Percentiles rank a stretch among this genome's conserved stretches.
These are phyloP conservation scores for Diaporthe helianthi DNA, from an alignment of 2,329 filamentous ascomycete species.

Conservation along the genomic window DNA sequence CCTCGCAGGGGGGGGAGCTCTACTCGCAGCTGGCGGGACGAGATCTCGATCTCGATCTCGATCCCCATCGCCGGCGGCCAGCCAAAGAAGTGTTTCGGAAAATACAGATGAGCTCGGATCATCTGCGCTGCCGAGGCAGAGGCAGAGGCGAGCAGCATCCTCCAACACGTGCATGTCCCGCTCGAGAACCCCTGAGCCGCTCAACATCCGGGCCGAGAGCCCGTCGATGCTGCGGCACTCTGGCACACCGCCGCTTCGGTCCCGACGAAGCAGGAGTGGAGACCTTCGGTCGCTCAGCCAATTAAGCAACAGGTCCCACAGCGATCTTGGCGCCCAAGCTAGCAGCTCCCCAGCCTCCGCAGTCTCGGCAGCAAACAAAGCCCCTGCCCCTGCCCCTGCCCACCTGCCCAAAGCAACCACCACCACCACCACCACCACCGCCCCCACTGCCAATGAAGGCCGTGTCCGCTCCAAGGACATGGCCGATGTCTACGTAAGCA, in stretches of 20 bases:
- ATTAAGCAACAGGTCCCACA: conserved; percentile 47
- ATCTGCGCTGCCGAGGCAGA: conserved; percentile 42
- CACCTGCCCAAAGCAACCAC: conserved; percentile 33
- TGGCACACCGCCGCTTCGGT: conserved; percentile 73
- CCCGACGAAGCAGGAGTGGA: conserved; percentile 71
- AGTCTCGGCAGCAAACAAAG: conserved; percentile 33
- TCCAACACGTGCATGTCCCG: conserved; percentile 64
- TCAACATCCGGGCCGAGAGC: conserved; percentile 68
- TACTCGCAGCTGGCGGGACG: background rate
- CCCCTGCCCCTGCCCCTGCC: conserved; percentile 31
- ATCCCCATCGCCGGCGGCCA: conserved; percentile 34
- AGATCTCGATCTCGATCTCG: conserved; percentile 46
- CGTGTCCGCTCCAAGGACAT: conserved; percentile 85
- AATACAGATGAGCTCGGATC: conserved; percentile 38
- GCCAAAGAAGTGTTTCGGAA: conserved; percentile 51
- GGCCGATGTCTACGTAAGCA: conserved; percentile 92
- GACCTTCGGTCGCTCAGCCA: conserved; percentile 76
- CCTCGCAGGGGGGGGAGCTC: conserved; percentile 46
- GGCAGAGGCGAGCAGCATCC: conserved; percentile 48
- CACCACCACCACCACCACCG: conserved; percentile 47
- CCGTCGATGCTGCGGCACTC: conserved; percentile 58
- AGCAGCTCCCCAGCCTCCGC: conserved; percentile 35
- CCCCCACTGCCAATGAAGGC: conserved; percentile 85
- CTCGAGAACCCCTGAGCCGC: conserved; percentile 60
- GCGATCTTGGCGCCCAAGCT: conserved; percentile 39